These are phyloP conservation scores for Cryptococcus sp. DNA, from an alignment of 1,284 basidiomycete genomes.

Conservation along the genomic window DNA sequence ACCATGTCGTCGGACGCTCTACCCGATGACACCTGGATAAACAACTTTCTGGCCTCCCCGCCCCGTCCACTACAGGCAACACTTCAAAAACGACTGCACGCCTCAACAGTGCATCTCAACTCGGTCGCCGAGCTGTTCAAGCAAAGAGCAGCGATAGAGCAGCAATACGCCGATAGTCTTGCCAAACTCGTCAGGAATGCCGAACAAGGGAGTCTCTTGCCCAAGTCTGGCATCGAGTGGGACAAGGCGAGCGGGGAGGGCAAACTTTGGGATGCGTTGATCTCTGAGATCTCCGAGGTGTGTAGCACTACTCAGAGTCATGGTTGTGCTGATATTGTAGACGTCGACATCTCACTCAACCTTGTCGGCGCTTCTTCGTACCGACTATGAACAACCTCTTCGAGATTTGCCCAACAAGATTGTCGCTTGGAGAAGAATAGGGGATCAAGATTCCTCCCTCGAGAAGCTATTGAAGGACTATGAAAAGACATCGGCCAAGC, in stretches of 20 bases:
- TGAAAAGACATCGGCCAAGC: slow-evolving; percentile 39
- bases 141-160: slow-evolving; percentile 50
- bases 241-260: slow-evolving; percentile 34
- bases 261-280: slow-evolving; percentile 36
- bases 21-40: slow-evolving; percentile 40
- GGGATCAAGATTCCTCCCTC: slow-evolving; percentile 38
- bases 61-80: slow-evolving; percentile 31
- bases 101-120: slow-evolving; percentile 40
- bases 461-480: slow-evolving; percentile 44
- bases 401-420: slow-evolving; percentile 41
- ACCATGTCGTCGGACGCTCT: slow-evolving; percentile 29
- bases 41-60: slow-evolving; percentile 30
- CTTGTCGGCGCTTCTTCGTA: slow-evolving; percentile 26
- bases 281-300: slow-evolving; percentile 43
- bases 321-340: slow-evolving; percentile 9
- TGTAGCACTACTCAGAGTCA: slow-evolving; percentile 6
- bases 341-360: slow-evolving; percentile 40
- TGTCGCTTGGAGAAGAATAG: slow-evolving; percentile 34
- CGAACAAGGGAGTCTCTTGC: slow-evolving; percentile 30
- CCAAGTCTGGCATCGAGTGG: slow-evolving; percentile 35
- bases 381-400: slow-evolving; percentile 40
- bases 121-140: slow-evolving; percentile 50
- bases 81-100: slow-evolving; percentile 34
- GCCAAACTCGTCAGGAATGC: slow-evolving; percentile 48
- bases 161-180: slow-evolving; percentile 49